Conservation (phyloP, 2,329 filamentous ascomycete genomes). For the Aspergillus clavatus region DNA sequence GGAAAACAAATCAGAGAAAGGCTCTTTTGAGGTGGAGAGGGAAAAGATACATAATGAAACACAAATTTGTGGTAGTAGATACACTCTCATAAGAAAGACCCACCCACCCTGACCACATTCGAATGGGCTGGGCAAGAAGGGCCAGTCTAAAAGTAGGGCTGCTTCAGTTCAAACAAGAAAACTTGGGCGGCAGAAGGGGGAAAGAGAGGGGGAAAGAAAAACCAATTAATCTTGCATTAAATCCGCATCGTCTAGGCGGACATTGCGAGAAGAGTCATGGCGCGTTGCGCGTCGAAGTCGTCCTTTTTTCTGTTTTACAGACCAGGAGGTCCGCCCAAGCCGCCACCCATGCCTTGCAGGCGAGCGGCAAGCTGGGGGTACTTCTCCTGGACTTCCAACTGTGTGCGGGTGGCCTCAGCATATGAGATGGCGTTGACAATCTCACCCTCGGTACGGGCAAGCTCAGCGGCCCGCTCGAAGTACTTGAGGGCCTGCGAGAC, state of each 20-base stretch:
- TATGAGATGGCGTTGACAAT: constrained; percentile 96
- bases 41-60: neutral
- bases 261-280: constrained; percentile 5
- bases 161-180: neutral
- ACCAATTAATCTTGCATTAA: constrained; percentile 28
- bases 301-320: constrained; percentile 24
- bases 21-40: neutral
- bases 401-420: constrained; percentile 91
- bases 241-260: constrained; percentile 6
- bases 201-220: constrained; percentile 13
- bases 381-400: constrained; percentile 85
- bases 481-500: constrained; percentile 92
- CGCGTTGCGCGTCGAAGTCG: neutral
- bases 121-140: neutral
- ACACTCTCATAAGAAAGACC: neutral
- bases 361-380: constrained; percentile 74
- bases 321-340: constrained; percentile 31
- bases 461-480: constrained; percentile 92
- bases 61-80: neutral
- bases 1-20: neutral
- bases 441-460: constrained; percentile 90
- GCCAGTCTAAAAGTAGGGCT: neutral
- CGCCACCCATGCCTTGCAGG: constrained; percentile 56
- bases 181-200: constrained; percentile 7
- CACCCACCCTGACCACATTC: neutral